Conservation (phyloP, 2,329 filamentous ascomycete species). For the Alternaria sp. region DNA sequence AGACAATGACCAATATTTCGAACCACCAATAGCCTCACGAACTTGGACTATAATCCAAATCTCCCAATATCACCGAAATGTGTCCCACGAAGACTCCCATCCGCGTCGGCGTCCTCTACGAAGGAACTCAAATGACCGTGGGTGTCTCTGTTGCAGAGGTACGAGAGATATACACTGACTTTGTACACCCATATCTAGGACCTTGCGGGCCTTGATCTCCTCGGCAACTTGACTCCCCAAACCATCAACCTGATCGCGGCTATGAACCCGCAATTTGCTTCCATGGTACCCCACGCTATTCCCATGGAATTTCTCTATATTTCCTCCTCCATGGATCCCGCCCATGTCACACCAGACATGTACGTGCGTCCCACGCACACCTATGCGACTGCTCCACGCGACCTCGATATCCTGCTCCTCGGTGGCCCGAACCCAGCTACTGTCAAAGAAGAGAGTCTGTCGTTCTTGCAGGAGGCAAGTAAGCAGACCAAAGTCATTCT, state of each 20-base stretch:
- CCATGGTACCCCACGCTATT: constrained; percentile 29
- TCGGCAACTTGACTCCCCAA: constrained; percentile 48
- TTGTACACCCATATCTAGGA: constrained; percentile 25
- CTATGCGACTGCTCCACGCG: constrained; percentile 53
- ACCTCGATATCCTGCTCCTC: constrained; percentile 53
- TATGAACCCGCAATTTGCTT: constrained; percentile 16
- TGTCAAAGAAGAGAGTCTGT: constrained; percentile 45
- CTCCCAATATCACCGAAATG: neutral
- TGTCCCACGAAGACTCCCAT: constrained; percentile 31
- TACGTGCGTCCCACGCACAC: constrained; percentile 50
- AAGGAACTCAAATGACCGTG: constrained; percentile 48
- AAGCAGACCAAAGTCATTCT: constrained; percentile 47
- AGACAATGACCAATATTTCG: neutral
- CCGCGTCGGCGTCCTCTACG: constrained; percentile 53
- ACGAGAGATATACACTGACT: neutral
- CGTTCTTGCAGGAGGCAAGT: constrained; percentile 50
- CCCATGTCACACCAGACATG: constrained; percentile 45
- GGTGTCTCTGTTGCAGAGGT: neutral
- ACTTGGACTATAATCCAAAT: neutral
- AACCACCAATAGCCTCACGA: neutral
- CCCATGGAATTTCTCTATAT: constrained; percentile 53
- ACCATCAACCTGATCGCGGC: constrained; percentile 29
- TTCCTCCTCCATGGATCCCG: constrained; percentile 44
- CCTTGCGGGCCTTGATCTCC: constrained; percentile 52
- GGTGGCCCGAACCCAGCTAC: constrained; percentile 47